Evolutionary conservation across 371 early-diverging fungal species (phyloP).

Genomic region (Amoeboradix gromovi): DNA sequence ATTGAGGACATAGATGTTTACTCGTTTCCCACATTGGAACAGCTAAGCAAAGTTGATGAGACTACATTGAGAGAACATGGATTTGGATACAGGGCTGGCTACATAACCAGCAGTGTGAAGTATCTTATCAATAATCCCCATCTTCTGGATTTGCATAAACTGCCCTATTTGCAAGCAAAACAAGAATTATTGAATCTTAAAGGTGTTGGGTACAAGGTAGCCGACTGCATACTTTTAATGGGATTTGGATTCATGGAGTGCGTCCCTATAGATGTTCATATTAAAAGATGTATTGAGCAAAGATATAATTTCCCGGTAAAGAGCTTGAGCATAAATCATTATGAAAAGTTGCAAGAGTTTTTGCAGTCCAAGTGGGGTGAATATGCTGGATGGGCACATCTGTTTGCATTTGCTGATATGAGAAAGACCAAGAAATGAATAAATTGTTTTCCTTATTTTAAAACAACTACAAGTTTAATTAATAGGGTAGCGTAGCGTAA

Average conservation of each 20-base stretch:
- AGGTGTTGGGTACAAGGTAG: slow-evolving; percentile 11
- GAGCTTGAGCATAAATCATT: not conserved
- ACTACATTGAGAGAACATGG: not conserved
- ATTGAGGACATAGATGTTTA: not conserved
- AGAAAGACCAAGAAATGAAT: no score
- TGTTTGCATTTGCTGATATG: not conserved
- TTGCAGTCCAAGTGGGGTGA: not conserved
- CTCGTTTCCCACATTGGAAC: not conserved
- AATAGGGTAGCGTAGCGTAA: no score
- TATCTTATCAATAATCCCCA: not conserved
- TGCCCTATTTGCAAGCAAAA: not conserved
- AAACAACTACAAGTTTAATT: no score
- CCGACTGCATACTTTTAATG: slow-evolving; percentile 12
- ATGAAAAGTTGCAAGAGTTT: not conserved
- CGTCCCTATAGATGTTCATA: slow-evolving; percentile 13
- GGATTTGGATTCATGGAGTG: slow-evolving; percentile 5
- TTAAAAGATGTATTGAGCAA: slow-evolving; percentile 1
- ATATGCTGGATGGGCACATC: not conserved
- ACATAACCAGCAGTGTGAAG: not conserved
- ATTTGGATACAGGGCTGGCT: not conserved
- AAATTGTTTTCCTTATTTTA: no score
- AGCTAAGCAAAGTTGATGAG: not conserved
- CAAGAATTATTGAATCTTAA: slow-evolving; percentile 4
- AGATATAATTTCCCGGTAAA: not conserved
- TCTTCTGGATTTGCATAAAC: not conserved